Conservation (phyloP, 2,329 filamentous ascomycete species). For the Alternaria alternata region DNA sequence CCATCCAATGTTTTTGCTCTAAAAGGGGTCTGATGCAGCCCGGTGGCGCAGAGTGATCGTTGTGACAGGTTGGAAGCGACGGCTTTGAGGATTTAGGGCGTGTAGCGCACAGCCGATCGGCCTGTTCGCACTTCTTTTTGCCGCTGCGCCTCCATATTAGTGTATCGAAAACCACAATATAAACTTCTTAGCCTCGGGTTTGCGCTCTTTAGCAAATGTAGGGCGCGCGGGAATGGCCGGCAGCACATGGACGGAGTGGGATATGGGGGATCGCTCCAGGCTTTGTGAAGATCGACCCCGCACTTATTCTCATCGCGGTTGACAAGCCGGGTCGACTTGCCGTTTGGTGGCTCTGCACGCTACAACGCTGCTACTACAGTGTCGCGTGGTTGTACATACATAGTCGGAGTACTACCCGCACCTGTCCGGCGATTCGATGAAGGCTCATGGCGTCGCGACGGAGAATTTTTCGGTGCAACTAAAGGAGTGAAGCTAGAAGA, state of each 20-base stretch:
- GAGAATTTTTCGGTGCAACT: not conserved
- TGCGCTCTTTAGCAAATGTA: not conserved
- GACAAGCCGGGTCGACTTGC: not conserved
- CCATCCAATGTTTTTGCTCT: not conserved
- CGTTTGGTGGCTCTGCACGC: not conserved
- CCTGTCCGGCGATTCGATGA: not conserved
- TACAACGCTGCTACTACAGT: not conserved
- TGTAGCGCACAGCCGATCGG: not conserved
- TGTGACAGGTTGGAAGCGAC: not conserved
- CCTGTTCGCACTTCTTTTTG: not conserved
- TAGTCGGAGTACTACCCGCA: accelerated
- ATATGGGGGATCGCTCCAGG: not conserved
- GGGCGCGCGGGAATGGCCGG: not conserved
- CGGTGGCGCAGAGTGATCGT: not conserved
- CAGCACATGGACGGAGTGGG: not conserved
- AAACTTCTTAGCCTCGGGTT: not conserved
- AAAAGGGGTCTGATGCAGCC: not conserved
- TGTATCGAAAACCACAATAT: constrained; percentile 5
- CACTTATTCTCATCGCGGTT: not conserved
- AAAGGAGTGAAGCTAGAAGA: not conserved
- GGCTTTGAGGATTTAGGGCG: not conserved
- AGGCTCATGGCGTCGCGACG: not conserved
- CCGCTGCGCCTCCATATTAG: not conserved
- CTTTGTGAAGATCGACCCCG: not conserved
- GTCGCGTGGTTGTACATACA: not conserved